Conservation (phyloP, 1,139 yeast species). For the Candida pseudoviswanathii region DNA sequence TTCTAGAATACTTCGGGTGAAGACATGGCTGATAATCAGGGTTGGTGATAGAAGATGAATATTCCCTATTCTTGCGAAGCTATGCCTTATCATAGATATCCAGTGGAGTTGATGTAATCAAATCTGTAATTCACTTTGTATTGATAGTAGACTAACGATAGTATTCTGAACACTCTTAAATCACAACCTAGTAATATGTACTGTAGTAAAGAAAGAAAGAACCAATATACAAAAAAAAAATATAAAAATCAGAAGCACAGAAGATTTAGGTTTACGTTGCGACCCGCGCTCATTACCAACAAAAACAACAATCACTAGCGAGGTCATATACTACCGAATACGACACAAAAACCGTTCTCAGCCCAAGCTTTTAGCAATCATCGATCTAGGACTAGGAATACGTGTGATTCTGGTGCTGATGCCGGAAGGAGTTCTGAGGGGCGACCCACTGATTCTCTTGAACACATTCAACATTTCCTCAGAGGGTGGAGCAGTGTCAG, state of each 20-base stretch:
- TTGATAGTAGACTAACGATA: too few species aligned
- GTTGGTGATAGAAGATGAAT: not conserved
- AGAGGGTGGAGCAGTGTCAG: conserved; percentile 1
- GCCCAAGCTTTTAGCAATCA: conserved; percentile 1
- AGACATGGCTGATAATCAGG: not conserved
- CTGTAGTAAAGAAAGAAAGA: not conserved
- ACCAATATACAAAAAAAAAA: not conserved
- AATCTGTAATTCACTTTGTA: not conserved
- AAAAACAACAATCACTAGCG: conserved; percentile 4
- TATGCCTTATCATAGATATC: conserved; percentile 4
- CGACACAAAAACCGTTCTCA: conserved; percentile 2
- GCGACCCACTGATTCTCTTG: conserved; percentile 1
- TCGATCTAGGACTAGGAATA: conserved; percentile 3
- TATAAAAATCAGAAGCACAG: not conserved
- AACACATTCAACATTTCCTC: not conserved
- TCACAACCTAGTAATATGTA: not conserved
- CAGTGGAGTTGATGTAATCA: not conserved
- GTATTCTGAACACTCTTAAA: too few species aligned
- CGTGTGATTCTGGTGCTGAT: conserved; percentile 3
- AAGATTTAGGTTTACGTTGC: conserved; percentile 1
- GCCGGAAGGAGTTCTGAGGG: not conserved
- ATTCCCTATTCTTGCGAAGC: conserved; percentile 1
- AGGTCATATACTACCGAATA: not conserved
- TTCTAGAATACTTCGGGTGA: not conserved
- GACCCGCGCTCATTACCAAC: conserved; percentile 1